These are phyloP conservation scores for Rhynchospora breviuscula DNA, from an alignment of 176 grass and related monocot genomes.

Conservation along the genomic window DNA sequence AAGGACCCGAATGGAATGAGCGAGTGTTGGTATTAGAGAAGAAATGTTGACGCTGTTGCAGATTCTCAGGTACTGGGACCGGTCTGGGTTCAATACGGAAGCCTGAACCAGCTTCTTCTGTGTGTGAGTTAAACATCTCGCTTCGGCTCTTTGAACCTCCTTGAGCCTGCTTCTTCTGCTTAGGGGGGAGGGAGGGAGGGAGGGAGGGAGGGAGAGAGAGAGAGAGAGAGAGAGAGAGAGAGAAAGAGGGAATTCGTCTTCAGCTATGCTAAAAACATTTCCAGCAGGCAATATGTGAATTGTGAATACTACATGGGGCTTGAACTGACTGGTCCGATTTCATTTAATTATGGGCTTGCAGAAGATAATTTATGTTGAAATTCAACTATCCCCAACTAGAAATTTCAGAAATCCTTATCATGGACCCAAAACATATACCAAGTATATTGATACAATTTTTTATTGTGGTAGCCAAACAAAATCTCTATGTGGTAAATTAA, in stretches of 20 bases:
- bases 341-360: background rate
- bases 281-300: no score
- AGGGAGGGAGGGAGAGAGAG: background rate
- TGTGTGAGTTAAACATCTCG: constrained; percentile 77
- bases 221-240: background rate
- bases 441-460: background rate
- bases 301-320: background rate
- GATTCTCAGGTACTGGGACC: constrained; percentile 37
- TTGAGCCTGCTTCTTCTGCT: constrained; percentile 72
- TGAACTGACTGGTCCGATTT: background rate
- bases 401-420: background rate
- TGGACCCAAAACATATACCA: background rate
- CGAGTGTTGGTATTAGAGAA: constrained; percentile 33
- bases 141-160: constrained; percentile 67
- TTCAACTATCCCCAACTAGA: background rate
- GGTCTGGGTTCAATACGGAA: constrained; percentile 83
- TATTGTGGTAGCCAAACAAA: background rate
- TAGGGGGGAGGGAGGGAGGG: background rate
- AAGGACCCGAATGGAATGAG: constrained; percentile 80
- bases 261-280: background rate
- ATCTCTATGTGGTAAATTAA: background rate
- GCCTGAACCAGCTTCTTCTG: constrained; percentile 80
- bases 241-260: background rate
- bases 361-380: background rate
- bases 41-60: constrained; percentile 34